Evolutionary conservation across 2,329 filamentous ascomycete species (phyloP).

Genomic region (Aspergillus floridensis): DNA sequence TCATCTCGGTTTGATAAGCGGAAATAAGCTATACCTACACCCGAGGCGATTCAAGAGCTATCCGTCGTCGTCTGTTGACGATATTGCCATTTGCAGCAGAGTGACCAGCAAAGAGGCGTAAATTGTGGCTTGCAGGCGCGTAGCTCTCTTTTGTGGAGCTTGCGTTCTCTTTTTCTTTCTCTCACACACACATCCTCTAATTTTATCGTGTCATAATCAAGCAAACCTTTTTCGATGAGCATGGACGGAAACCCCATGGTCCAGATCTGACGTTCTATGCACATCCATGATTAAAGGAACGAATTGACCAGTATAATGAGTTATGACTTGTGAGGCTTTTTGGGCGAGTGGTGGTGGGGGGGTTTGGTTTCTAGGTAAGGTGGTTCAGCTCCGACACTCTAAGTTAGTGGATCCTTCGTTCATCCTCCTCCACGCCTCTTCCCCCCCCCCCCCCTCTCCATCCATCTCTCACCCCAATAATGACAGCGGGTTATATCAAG

Average conservation of each 20-base stretch:
- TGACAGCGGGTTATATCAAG: slow-evolving; percentile 3
- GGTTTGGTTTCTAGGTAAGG: background rate
- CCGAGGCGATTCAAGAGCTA: background rate
- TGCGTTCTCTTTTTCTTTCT: background rate
- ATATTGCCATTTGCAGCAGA: background rate
- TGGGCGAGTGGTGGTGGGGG: no score
- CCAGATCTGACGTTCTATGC: background rate
- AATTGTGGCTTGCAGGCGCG: background rate
- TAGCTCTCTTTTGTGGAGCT: background rate
- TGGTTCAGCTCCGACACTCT: background rate
- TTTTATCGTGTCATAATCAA: no score
- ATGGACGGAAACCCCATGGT: background rate
- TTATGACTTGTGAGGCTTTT: no score
- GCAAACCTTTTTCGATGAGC: background rate
- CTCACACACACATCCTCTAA: no score
- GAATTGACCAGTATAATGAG: background rate
- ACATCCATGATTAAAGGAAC: background rate
- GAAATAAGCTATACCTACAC: background rate
- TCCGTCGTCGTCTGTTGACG: background rate
- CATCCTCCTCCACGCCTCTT: no score
- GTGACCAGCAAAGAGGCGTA: background rate
- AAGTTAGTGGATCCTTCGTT: background rate
- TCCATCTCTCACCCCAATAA: background rate
- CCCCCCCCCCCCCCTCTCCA: no score
- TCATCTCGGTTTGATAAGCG: background rate